Base-by-base conservation (phyloP, 441 rosid species). In the Sinapis alba region DNA sequence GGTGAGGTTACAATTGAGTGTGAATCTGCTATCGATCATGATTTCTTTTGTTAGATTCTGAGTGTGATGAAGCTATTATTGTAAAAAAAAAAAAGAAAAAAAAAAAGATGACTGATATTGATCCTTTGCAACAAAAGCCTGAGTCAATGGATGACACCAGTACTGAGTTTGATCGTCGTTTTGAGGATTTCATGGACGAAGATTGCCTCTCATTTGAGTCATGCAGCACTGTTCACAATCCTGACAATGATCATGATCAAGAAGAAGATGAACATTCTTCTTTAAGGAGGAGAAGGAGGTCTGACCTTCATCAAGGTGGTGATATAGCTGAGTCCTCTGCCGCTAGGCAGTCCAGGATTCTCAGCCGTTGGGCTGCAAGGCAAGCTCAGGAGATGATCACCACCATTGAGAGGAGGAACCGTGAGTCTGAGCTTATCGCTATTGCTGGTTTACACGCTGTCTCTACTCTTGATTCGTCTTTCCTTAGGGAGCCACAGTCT, bases 301-400 rank as follows among this genome's bases (percentile, higher is more conserved):
- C 65, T 18, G 45, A 30, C 4, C 65, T n/a, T n/a, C n/a, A n/a
- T 61, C 65, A 61, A 61, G 65, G 65, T 0, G 45, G 5, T 0
- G 45, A 61, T 13, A 30, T 61, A 9, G 65, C 65, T 2, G 65
- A 61, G 18, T 61, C 65, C 9, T 61, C 65, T 18, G 65, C 65
- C 18, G 65, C 65, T 2, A 61, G 65, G 3, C 65, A 61, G 65
- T 61, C 65, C 0, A n/a, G 45, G 24, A 61, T 61, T 32, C 45
- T 61, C 9, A 30, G 65, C 65, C 45, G 65, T 32, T 61, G 65
- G 65, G 65, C 45, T 30, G 65, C 65, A 4, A 61, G 65, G 65
- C 65, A 61, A 26, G 65, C 65, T 61, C 65, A 61, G 65, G 65
- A 61, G 65, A 61, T 61, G 65, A 61, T 61, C 10, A 61, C 65